A percentile compares a stretch with the other conserved stretches of the same genome.
Evolutionary conservation across 805 yeast species (phyloP).

Genomic region (Saccharomycopsis sp.): DNA sequence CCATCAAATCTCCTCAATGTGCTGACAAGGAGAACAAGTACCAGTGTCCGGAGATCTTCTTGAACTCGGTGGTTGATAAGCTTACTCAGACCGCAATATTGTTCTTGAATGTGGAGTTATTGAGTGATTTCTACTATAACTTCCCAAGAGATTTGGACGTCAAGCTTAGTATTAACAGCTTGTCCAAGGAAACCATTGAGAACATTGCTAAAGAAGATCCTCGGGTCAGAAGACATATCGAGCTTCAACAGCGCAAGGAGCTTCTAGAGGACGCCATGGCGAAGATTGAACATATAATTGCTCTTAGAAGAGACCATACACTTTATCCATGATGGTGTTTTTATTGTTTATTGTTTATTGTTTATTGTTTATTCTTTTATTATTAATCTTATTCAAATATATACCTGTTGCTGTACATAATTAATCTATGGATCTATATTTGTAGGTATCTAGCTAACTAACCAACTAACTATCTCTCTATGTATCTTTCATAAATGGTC

Average conservation of each 20-base stretch:
- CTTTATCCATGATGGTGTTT: not conserved
- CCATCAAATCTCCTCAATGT: constrained; percentile 72
- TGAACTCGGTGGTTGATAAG: constrained; percentile 89
- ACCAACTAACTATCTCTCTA: no score
- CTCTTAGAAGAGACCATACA: constrained; percentile 7
- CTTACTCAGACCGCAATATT: constrained; percentile 88
- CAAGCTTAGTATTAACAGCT: constrained; percentile 48
- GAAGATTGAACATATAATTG: constrained; percentile 54
- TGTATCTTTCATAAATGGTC: no score
- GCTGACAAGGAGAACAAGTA: constrained; percentile 72
- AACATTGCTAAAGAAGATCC: constrained; percentile 92
- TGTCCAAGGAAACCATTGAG: constrained; percentile 75
- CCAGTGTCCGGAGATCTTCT: constrained; percentile 89
- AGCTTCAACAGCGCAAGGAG: constrained; percentile 88
- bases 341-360: no score
- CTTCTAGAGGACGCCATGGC: constrained; percentile 73
- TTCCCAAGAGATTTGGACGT: constrained; percentile 91
- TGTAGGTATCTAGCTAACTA: no score
- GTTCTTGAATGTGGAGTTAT: constrained; percentile 85
- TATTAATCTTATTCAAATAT: no score
- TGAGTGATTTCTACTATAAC: constrained; percentile 92
- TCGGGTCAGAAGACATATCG: constrained; percentile 81
- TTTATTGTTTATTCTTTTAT: no score
- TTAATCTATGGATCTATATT: no score
- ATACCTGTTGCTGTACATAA: no score